Percentiles rank a stretch among this genome's conserved stretches.
Conservation (phyloP, 345 rosid genomes). For the Gossypium ekmanianum region DNA sequence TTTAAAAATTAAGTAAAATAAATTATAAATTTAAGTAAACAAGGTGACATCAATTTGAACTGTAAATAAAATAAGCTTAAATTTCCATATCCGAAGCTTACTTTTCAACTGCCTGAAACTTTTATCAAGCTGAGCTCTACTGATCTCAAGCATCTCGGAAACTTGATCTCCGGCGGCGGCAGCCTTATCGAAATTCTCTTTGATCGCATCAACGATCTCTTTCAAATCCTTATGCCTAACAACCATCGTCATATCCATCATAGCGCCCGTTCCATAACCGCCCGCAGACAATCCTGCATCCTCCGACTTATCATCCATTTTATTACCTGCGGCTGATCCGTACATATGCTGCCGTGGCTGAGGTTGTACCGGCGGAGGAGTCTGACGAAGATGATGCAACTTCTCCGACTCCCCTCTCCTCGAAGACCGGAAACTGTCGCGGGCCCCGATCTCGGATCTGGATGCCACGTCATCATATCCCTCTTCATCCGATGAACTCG, state of each 20-base stretch:
- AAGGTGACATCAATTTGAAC: not conserved
- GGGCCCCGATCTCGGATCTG: slow-evolving; percentile 67
- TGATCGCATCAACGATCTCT: slow-evolving; percentile 81
- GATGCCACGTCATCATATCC: slow-evolving; percentile 45
- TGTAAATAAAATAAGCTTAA: not conserved
- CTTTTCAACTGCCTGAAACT: slow-evolving; percentile 90
- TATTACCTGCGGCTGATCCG: slow-evolving; percentile 14
- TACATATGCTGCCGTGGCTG: slow-evolving; percentile 24
- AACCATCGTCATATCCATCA: slow-evolving; percentile 67
- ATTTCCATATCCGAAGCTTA: slow-evolving; percentile 21
- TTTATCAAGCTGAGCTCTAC: slow-evolving; percentile 89
- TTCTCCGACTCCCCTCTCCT: slow-evolving; percentile 30
- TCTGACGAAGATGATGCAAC: slow-evolving; percentile 12
- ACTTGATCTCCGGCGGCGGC: slow-evolving; percentile 81
- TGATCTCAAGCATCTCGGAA: slow-evolving; percentile 76
- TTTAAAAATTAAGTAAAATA: not conserved
- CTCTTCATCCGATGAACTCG: slow-evolving; percentile 49
- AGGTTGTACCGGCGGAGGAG: slow-evolving; percentile 9
- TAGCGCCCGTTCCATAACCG: slow-evolving; percentile 50
- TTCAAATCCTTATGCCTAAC: slow-evolving; percentile 89
- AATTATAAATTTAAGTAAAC: not conserved
- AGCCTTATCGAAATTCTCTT: slow-evolving; percentile 74
- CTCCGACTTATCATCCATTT: slow-evolving; percentile 37
- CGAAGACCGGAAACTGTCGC: slow-evolving; percentile 28
- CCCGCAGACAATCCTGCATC: slow-evolving; percentile 46